Evolutionary conservation across 1,284 basidiomycete species (phyloP).

Genomic region (Trichosporon asahii): DNA sequence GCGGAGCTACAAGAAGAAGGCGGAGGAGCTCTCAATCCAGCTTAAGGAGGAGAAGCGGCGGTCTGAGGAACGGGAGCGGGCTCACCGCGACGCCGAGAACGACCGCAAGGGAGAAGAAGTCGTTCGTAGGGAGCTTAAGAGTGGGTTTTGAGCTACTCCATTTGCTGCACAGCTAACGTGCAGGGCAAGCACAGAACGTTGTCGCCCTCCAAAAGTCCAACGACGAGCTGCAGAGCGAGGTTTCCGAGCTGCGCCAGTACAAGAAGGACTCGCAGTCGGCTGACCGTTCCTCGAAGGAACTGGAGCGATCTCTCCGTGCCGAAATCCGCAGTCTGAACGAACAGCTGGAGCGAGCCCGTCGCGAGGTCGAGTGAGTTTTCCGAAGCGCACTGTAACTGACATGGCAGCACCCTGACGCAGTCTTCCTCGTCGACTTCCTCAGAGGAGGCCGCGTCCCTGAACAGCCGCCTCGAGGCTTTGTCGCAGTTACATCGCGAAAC

Average conservation of each 20-base stretch:
- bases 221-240: conserved; percentile 38
- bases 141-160: conserved; percentile 27
- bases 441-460: conserved; percentile 31
- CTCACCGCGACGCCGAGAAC: conserved; percentile 23
- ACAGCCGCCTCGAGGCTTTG: conserved; percentile 39
- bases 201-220: conserved; percentile 36
- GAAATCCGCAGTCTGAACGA: conserved; percentile 38
- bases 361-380: conserved; percentile 49
- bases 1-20: conserved; percentile 37
- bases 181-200: conserved; percentile 43
- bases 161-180: not conserved
- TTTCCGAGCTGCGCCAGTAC: conserved; percentile 39
- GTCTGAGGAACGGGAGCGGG: conserved; percentile 26
- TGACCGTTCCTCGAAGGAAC: conserved; percentile 33
- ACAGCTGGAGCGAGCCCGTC: conserved; percentile 41
- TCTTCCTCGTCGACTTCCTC: conserved; percentile 31
- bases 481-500: conserved; percentile 37
- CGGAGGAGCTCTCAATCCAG: conserved; percentile 41
- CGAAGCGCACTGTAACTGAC: not conserved
- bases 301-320: conserved; percentile 37
- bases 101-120: conserved; percentile 32
- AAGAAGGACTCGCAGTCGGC: conserved; percentile 42
- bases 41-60: conserved; percentile 43
- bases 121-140: conserved; percentile 39
- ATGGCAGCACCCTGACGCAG: conserved; percentile 43